These are phyloP conservation scores for Ustilago esculenta DNA, from an alignment of 1,284 basidiomycete species.

Conservation along the genomic window DNA sequence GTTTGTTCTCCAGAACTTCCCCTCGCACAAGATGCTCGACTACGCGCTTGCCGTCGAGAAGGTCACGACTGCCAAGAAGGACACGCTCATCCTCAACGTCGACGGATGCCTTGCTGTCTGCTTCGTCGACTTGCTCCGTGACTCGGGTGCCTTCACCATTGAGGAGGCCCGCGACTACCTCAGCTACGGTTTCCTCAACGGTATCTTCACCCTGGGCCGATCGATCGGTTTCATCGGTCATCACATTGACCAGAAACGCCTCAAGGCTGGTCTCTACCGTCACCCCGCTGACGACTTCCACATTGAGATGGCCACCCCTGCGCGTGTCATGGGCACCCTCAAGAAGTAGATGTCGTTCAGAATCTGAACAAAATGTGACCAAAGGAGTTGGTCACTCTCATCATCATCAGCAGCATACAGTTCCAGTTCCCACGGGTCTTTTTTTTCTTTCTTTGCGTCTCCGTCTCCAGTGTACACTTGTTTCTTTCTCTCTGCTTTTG, in stretches of 20 bases:
- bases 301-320: slow-evolving; percentile 62
- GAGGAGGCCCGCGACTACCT: slow-evolving; percentile 98
- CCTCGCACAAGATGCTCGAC: slow-evolving; percentile 79
- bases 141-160: slow-evolving; percentile 90
- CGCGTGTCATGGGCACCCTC: slow-evolving; percentile 59
- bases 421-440: slow-evolving; percentile 8
- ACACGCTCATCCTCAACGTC: slow-evolving; percentile 76
- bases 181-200: slow-evolving; percentile 89
- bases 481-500: slow-evolving; percentile 12
- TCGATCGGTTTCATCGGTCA: slow-evolving; percentile 97
- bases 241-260: slow-evolving; percentile 91
- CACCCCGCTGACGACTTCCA: slow-evolving; percentile 68
- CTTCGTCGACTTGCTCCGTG: slow-evolving; percentile 93
- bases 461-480: slow-evolving; percentile 32
- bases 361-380: too few species aligned
- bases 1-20: slow-evolving; percentile 95
- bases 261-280: slow-evolving; percentile 65
- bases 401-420: slow-evolving; percentile 20
- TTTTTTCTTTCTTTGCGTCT: slow-evolving; percentile 3
- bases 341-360: slow-evolving; percentile 51
- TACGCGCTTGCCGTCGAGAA: slow-evolving; percentile 98
- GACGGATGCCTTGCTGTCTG: slow-evolving; percentile 97
- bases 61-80: slow-evolving; percentile 97
- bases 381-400: too few species aligned
- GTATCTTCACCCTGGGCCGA: slow-evolving; percentile 94